phyloP scores from a whole-genome alignment of 805 yeast species.

The Blastobotrys parvus region DNA sequence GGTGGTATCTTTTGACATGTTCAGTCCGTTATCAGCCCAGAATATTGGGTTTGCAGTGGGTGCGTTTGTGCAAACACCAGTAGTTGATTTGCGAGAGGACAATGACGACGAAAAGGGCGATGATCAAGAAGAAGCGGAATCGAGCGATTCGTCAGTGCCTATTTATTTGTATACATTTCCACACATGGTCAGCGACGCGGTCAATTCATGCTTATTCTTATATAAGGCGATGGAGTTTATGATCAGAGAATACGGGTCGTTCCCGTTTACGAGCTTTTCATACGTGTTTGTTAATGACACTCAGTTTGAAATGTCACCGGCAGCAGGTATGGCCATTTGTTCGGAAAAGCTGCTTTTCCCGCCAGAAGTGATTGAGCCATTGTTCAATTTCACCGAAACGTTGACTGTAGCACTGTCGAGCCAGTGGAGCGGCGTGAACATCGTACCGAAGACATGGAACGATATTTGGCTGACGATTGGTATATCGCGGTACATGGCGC shows the following conservation, averaged over 20 bases:
- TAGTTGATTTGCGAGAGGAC: conserved; percentile 35
- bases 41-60: conserved; percentile 95
- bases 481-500: conserved; percentile 73
- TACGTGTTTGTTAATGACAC: conserved; percentile 62
- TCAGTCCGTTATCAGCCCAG: conserved; percentile 85
- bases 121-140: conserved; percentile 32
- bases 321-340: conserved; percentile 64
- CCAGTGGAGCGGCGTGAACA: conserved; percentile 92
- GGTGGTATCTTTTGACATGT: conserved; percentile 59
- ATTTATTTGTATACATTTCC: conserved; percentile 58
- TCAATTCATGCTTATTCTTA: conserved; percentile 68
- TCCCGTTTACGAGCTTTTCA: conserved; percentile 78
- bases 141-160: conserved; percentile 34
- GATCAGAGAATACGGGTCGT: conserved; percentile 85
- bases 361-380: conserved; percentile 67
- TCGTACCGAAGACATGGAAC: conserved; percentile 67
- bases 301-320: conserved; percentile 45
- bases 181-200: conserved; percentile 44
- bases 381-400: conserved; percentile 58
- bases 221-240: conserved; percentile 75
- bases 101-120: conserved; percentile 23
- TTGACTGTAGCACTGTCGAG: conserved; percentile 65
- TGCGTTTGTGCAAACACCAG: conserved; percentile 59
- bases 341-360: conserved; percentile 61
- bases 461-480: conserved; percentile 91